Percentiles rank a stretch among this genome's conserved stretches.
phyloP scores from a whole-genome alignment of 2,329 filamentous ascomycete species.

The Aspergillus felis region DNA sequence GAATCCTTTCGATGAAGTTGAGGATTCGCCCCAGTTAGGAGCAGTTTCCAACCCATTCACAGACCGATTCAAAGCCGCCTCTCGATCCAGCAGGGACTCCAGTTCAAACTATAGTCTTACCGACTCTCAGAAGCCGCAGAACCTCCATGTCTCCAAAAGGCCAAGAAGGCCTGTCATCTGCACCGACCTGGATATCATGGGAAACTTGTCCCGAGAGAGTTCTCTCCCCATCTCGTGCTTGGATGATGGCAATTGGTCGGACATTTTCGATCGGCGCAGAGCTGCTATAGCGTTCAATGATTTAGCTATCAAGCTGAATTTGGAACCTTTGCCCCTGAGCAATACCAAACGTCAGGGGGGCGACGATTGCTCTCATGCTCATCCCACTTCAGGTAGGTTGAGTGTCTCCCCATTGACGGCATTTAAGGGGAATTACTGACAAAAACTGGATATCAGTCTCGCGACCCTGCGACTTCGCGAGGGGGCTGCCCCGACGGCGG shows the following conservation, averaged over 20 bases:
- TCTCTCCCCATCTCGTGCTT: slow-evolving; percentile 19
- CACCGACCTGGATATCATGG: slow-evolving; percentile 5
- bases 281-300: slow-evolving; percentile 30
- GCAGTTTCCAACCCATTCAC: slow-evolving; percentile 10
- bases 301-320: slow-evolving; percentile 20
- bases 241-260: slow-evolving; percentile 17
- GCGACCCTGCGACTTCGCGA: background rate
- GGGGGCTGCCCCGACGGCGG: slow-evolving; percentile 12
- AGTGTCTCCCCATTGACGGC: background rate
- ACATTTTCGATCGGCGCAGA: slow-evolving; percentile 20
- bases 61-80: slow-evolving; percentile 2
- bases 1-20: slow-evolving; percentile 14
- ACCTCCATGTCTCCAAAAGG: slow-evolving; percentile 1
- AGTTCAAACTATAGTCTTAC: slow-evolving; percentile 12
- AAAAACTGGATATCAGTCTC: background rate
- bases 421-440: background rate
- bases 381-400: slow-evolving; percentile 4
- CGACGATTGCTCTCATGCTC: background rate
- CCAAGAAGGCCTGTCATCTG: slow-evolving; percentile 8
- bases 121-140: background rate
- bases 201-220: slow-evolving; percentile 17
- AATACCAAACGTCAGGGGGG: slow-evolving; percentile 2
- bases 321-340: slow-evolving; percentile 16
- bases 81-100: slow-evolving; percentile 7
- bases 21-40: slow-evolving; percentile 7